Evolutionary conservation across 441 rosid species (phyloP).

Genomic region (Populus hybrid): DNA sequence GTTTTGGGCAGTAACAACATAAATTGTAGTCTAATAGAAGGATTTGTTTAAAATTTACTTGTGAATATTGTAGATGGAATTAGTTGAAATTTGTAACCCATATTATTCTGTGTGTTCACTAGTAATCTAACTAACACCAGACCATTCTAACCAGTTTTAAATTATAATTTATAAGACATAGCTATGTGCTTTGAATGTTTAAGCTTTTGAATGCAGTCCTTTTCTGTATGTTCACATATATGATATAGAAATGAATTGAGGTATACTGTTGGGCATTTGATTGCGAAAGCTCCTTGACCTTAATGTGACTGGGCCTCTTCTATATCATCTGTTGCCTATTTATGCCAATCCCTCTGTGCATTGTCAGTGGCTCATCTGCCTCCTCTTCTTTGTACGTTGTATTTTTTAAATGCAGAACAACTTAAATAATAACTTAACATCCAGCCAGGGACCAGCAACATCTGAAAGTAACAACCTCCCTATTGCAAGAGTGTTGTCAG

Average conservation of each 20-base stretch:
- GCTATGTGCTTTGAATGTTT: background rate
- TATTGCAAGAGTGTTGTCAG: slow-evolving; percentile 14
- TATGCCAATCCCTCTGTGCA: background rate
- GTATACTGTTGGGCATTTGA: background rate
- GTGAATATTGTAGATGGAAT: background rate
- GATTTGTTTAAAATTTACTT: background rate
- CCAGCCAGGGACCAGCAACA: slow-evolving; percentile 50
- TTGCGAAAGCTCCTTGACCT: background rate
- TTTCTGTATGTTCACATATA: background rate
- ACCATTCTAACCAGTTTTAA: background rate
- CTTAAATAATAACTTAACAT: slow-evolving; percentile 28
- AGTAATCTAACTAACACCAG: too few relatives aligned
- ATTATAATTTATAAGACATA: background rate
- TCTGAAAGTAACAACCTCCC: slow-evolving; percentile 58
- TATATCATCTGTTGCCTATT: background rate
- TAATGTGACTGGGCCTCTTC: background rate
- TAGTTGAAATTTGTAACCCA: too few relatives aligned
- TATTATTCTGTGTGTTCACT: background rate
- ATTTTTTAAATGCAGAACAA: slow-evolving; percentile 40
- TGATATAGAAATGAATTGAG: background rate
- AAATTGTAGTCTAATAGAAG: background rate
- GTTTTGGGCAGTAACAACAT: background rate
- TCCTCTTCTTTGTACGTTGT: background rate
- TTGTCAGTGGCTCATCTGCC: slow-evolving; percentile 1
- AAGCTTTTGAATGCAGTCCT: background rate